Percentiles rank a stretch among this genome's conserved stretches.
Conservation (phyloP, 2,329 filamentous ascomycete genomes). For the Triangularia verruculosa region DNA sequence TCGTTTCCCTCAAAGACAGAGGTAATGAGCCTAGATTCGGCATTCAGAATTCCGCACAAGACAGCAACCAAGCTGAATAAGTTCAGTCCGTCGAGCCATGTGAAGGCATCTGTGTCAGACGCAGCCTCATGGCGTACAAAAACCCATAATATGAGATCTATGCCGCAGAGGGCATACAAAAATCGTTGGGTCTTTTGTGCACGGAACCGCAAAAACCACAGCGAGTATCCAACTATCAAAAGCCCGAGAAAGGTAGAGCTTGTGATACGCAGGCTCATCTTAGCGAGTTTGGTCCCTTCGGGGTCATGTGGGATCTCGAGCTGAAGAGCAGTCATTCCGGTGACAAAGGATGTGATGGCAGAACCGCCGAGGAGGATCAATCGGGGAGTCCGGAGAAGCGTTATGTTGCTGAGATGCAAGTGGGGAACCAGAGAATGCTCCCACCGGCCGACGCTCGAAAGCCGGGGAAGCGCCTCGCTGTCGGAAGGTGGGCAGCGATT, state of each 20-base stretch:
- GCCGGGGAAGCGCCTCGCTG: too few species aligned
- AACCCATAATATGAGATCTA: background rate
- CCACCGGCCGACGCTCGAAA: too few species aligned
- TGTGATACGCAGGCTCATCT: background rate
- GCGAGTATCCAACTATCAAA: background rate
- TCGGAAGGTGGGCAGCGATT: too few species aligned
- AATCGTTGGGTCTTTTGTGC: background rate
- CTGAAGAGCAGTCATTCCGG: background rate
- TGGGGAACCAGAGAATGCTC: too few species aligned
- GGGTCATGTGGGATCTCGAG: background rate
- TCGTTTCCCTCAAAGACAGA: background rate
- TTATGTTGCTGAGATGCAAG: too few species aligned
- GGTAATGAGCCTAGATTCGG: background rate
- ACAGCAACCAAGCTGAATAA: background rate
- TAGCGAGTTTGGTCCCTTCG: background rate
- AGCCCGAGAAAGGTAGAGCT: background rate
- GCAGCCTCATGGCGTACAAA: background rate
- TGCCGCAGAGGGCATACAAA: background rate
- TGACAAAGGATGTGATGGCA: background rate
- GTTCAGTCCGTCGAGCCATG: background rate
- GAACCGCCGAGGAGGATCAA: background rate
- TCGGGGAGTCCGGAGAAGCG: too few species aligned
- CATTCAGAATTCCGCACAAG: background rate
- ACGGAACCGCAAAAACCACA: background rate
- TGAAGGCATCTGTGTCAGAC: background rate